phyloP scores from a whole-genome alignment of 805 yeast genomes.

The Kodamaea lidongshanica region DNA sequence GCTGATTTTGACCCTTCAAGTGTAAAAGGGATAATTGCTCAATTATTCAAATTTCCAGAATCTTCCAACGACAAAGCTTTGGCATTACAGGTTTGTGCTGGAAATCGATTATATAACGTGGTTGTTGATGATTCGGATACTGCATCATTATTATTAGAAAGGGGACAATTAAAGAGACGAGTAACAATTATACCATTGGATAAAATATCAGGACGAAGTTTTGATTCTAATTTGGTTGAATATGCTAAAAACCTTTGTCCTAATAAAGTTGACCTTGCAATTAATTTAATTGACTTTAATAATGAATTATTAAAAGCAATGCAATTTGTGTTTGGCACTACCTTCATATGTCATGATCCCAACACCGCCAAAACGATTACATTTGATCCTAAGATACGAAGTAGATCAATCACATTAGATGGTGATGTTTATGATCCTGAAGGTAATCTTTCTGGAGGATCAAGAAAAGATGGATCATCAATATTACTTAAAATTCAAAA shows the following conservation, averaged over 20 bases:
- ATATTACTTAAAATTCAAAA: constrained; percentile 61
- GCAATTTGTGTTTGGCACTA: constrained; percentile 85
- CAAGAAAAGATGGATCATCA: constrained; percentile 55
- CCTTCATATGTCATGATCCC: constrained; percentile 83
- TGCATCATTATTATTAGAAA: constrained; percentile 76
- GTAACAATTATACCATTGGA: constrained; percentile 91
- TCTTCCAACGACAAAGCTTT: constrained; percentile 54
- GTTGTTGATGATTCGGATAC: constrained; percentile 84
- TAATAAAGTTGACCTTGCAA: constrained; percentile 81
- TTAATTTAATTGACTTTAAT: constrained; percentile 72
- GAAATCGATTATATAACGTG: constrained; percentile 81
- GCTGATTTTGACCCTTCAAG: constrained; percentile 52
- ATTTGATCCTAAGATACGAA: constrained; percentile 70
- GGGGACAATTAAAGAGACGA: constrained; percentile 70
- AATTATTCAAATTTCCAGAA: constrained; percentile 61
- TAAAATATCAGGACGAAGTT: constrained; percentile 60
- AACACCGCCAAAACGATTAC: constrained; percentile 86
- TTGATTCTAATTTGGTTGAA: constrained; percentile 47
- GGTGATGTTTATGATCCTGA: constrained; percentile 96
- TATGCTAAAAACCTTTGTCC: constrained; percentile 77
- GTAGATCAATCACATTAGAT: constrained; percentile 80
- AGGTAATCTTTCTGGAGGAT: constrained; percentile 95
- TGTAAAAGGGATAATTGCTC: constrained; percentile 88
- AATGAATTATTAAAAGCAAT: constrained; percentile 69
- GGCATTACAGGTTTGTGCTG: constrained; percentile 92